Conservation (phyloP, 2,329 filamentous ascomycete genomes). For the Cercospora citrullina region DNA sequence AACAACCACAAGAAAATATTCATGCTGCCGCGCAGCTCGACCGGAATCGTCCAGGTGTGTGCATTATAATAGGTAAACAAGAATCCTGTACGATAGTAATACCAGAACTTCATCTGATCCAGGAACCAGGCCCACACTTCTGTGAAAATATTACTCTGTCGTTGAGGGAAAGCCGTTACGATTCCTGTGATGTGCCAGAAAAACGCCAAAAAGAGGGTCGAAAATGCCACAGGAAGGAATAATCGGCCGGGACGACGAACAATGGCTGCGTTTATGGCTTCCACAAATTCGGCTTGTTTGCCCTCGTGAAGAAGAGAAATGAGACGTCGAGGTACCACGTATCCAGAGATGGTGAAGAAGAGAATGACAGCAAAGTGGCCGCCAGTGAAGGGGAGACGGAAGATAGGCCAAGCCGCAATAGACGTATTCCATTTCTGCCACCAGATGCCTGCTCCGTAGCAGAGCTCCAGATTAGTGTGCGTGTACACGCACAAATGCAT, state of each 20-base stretch:
- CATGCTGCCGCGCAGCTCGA: conserved; percentile 65
- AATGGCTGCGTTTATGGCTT: conserved; percentile 49
- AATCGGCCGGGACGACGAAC: conserved; percentile 53
- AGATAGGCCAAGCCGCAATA: conserved; percentile 52
- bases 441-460: conserved; percentile 28
- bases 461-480: conserved; percentile 51
- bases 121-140: conserved; percentile 53
- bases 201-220: conserved; percentile 55
- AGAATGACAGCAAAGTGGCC: conserved; percentile 59
- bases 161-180: conserved; percentile 38
- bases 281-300: conserved; percentile 43
- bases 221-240: conserved; percentile 54
- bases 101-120: conserved; percentile 68
- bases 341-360: conserved; percentile 57
- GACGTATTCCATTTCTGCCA: conserved; percentile 48
- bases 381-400: conserved; percentile 61
- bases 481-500: conserved; percentile 60
- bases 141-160: conserved; percentile 46
- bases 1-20: conserved; percentile 59
- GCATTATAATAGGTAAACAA: conserved; percentile 34
- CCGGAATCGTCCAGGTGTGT: conserved; percentile 60
- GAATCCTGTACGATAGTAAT: conserved; percentile 55
- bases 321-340: conserved; percentile 49
- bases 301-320: conserved; percentile 36
- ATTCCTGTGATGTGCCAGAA: conserved; percentile 56